Base-by-base conservation (phyloP, 345 rosid species). In the Lepidium aucheri region DNA sequence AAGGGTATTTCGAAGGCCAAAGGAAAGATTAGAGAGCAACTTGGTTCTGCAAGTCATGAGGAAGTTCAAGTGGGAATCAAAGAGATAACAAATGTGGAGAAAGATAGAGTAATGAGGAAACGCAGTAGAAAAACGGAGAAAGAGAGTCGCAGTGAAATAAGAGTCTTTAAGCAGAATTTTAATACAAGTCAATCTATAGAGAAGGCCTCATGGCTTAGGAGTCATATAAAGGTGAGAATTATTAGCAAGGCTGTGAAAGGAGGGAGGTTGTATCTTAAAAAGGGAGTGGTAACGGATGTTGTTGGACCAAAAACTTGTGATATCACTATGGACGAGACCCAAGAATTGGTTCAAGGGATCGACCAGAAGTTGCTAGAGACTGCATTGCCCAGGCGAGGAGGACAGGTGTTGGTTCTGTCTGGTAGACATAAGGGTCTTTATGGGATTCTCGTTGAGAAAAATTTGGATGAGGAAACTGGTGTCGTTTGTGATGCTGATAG, bases 301-400 rank as follows among this genome's bases (percentile, higher is more conserved):
- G 85, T 83, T 6, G 90, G 88, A 45, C 98, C 91, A 1, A 77
- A 63, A n/a, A 68, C 63, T 0, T 92, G 98, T 38, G 89, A 89
- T 70, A 42, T 92, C 49, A 63, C 76, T 16, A 82, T 92, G 88
- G 97, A 87, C 65, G 97, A 82, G 76, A 81, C 73, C 45, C 70
- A 74, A 45, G 95, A 92, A 72, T 67, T 92, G 77, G 74, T 92
- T 30, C 86, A 87, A 76, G 87, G 83, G 8, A 84, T 92, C 8
- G 78, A 82, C 56, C 98, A 89, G 77, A 84, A 84, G 55, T 52
- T 82, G 69, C 93, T 92, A 1, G 93, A 92, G 89, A 89, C 91
- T 54, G 97, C 91, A 68, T 64, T 92, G 70, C 97, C 97, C 0
- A 82, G 79, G 68, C 80, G 83, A 12, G 93, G 89, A 5, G 95